Evolutionary conservation across 495 filamentous ascomycete species (phyloP), one percentile per base, ranked within the genome.

Genomic region (Amniculicola lignicola): DNA sequence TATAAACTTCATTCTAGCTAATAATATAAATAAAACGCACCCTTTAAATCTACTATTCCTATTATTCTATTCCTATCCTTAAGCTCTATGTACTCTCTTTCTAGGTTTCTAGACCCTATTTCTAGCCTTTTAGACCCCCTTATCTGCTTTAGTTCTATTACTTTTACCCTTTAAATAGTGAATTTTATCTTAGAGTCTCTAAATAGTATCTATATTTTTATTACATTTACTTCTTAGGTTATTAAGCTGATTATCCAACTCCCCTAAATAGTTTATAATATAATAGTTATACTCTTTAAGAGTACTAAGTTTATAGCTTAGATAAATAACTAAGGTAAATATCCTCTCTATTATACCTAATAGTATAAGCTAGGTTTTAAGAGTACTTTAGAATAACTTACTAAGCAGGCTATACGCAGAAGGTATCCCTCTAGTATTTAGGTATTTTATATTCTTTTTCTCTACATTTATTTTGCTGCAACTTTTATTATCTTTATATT

Each of bases 11-110:
- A 46, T 46, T 46, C 43, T 15, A 46, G 43, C n/a, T 29, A 29
- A 46, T 14, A 15, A 46, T 45, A 45, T 46, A 46, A 28, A 46
- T 14, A 14, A 46, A 46, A 46, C 14, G 14, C 3, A 46, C 22
- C 5, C 25, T 46, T 46, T 46, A 46, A 46, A 46, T 21, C 43
- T 46, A 27, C 43, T 27, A 46, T 46, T 46, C 25, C n/a, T 46
- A 46, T 46, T 46, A 46, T 46, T 5, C 43, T 27, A 46, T 46
- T 46, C 22, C 43, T 27, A 46, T 25, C 22, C 22, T 46, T 27
- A 46, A 46, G 43, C 43, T 46, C 4, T 46, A 46, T n/a, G n/a
- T 46, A 27, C 43, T 46, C 43, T 46, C 43, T 46, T 46, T 46
- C 22, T 46, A 46, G 22, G 22, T 46, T 25, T 46, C 22, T 46